These are phyloP conservation scores for Candida ipomoeae DNA, from an alignment of 805 yeast genomes.

Conservation along the genomic window DNA sequence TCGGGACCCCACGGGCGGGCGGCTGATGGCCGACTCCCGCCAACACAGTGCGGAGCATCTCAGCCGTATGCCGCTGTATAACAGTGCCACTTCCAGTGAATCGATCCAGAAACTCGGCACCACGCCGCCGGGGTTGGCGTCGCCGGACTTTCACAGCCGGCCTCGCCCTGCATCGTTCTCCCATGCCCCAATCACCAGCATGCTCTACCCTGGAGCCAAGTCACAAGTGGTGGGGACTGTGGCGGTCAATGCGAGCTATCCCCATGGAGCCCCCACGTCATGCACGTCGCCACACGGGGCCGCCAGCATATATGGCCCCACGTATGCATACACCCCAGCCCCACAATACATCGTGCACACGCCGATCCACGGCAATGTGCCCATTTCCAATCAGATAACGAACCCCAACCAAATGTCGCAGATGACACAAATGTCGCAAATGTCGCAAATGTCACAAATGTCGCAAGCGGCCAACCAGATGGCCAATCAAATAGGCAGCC, in stretches of 20 bases:
- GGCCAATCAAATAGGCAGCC: no score
- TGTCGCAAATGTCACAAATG: no score
- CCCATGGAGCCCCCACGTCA: neutral
- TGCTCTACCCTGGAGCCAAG: neutral
- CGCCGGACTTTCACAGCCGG: slow-evolving; percentile 8
- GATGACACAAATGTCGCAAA: no score
- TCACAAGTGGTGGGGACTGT: neutral
- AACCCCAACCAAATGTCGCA: no score
- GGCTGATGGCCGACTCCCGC: slow-evolving; percentile 2
- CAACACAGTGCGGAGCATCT: slow-evolving; percentile 4
- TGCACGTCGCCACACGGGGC: neutral
- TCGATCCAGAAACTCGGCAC: neutral
- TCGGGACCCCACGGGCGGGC: slow-evolving; percentile 6
- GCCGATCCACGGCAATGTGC: no score
- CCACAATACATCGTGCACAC: neutral
- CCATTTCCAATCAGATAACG: no score
- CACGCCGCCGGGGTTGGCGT: slow-evolving; percentile 7
- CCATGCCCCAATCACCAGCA: slow-evolving; percentile 6
- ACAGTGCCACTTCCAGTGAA: slow-evolving; percentile 4
- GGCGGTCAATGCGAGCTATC: neutral
- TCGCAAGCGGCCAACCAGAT: neutral
- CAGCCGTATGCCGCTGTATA: slow-evolving; percentile 8
- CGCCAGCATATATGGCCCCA: neutral
- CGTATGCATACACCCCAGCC: neutral
- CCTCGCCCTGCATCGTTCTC: slow-evolving; percentile 13